Evolutionary conservation across 371 early-diverging fungal genomes (phyloP).

Genomic region (Dinochytrium kinnereticum): DNA sequence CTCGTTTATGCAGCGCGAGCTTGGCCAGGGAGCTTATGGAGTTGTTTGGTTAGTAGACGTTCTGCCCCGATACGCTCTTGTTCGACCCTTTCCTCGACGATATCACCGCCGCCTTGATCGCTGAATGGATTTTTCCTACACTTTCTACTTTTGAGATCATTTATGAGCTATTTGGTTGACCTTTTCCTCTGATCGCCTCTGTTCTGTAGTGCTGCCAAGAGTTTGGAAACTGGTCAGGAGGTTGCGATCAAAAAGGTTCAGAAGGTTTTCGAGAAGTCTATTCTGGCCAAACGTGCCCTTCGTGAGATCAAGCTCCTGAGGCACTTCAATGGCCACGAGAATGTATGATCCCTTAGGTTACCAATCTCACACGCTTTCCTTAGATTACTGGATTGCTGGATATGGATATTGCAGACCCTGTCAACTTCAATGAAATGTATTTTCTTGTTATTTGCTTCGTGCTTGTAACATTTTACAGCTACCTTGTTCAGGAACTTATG

Average conservation of each 20-base stretch:
- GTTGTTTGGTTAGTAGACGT: slow-evolving; percentile 51
- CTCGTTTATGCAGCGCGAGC: slow-evolving; percentile 37
- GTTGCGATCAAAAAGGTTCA: slow-evolving; percentile 66
- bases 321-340: slow-evolving; percentile 64
- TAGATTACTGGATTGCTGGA: slow-evolving; percentile 61
- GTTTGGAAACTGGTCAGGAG: slow-evolving; percentile 48
- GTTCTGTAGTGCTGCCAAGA: slow-evolving; percentile 49
- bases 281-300: slow-evolving; percentile 61
- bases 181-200: slow-evolving; percentile 9
- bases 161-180: too few relatives aligned
- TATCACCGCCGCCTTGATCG: too few relatives aligned
- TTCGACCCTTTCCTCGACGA: too few relatives aligned
- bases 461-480: slow-evolving; percentile 29
- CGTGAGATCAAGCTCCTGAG: slow-evolving; percentile 62
- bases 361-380: background rate
- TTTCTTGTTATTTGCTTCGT: background rate
- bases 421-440: slow-evolving; percentile 58
- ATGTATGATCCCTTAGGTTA: slow-evolving; percentile 40
- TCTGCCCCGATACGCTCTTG: too few relatives aligned
- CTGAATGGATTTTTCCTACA: too few relatives aligned
- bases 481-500: slow-evolving; percentile 78
- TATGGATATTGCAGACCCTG: slow-evolving; percentile 55
- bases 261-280: slow-evolving; percentile 61
- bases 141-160: too few relatives aligned
- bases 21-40: slow-evolving; percentile 65